Evolutionary conservation across 2,329 filamentous ascomycete species (phyloP).

Genomic region (Colletotrichum noveboracense): DNA sequence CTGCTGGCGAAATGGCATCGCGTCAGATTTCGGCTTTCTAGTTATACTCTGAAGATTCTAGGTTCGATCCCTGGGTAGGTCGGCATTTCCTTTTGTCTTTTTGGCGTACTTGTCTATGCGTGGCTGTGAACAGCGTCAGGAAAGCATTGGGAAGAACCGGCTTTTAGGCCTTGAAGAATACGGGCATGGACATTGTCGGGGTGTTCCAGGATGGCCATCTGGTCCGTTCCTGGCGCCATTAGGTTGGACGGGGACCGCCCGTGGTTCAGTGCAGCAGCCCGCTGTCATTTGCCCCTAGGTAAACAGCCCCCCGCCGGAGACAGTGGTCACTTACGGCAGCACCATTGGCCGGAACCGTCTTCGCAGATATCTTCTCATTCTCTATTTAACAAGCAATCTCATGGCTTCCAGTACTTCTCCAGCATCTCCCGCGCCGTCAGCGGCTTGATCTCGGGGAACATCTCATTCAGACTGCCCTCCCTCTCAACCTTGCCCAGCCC

Average conservation of each 20-base stretch:
- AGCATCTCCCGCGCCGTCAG: slow-evolving; percentile 26
- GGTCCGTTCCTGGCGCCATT: not conserved
- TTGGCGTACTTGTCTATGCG: not conserved
- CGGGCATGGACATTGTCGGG: not conserved
- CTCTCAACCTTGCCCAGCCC: slow-evolving; percentile 21
- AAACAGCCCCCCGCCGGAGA: not conserved
- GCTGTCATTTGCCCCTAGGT: not conserved
- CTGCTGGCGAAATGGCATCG: slow-evolving; percentile 24
- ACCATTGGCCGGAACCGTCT: too few species aligned
- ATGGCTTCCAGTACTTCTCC: slow-evolving; percentile 2
- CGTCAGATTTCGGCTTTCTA: slow-evolving; percentile 21
- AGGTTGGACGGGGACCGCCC: not conserved
- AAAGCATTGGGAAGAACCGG: not conserved
- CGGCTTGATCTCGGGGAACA: slow-evolving; percentile 31
- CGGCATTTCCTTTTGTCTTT: not conserved
- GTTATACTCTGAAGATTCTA: slow-evolving; percentile 22
- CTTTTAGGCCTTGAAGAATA: not conserved
- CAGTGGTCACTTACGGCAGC: not conserved
- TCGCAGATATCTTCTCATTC: too few species aligned
- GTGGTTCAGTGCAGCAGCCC: not conserved
- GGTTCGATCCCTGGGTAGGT: slow-evolving; percentile 23
- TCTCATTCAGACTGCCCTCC: slow-evolving; percentile 26
- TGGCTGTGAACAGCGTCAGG: not conserved
- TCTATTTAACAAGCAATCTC: too few species aligned
- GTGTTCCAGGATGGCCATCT: not conserved